These are phyloP conservation scores for Adansonia grandidieri DNA, from an alignment of 441 rosid genomes.

Conservation along the genomic window DNA sequence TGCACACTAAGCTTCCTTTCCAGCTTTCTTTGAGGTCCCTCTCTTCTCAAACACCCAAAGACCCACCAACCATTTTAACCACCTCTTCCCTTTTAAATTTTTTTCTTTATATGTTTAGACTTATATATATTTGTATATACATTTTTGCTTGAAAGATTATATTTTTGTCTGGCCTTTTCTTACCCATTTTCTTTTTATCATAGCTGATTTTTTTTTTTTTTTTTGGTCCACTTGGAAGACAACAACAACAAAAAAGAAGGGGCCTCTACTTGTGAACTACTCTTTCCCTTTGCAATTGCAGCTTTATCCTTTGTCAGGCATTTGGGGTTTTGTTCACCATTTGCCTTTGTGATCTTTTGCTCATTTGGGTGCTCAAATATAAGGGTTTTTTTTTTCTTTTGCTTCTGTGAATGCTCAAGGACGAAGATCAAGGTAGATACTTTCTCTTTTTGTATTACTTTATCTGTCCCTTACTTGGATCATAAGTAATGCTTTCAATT, in stretches of 20 bases:
- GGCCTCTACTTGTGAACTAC: slow-evolving; percentile 44
- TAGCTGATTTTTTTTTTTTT: slow-evolving; percentile 20
- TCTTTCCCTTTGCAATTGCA: slow-evolving; percentile 37
- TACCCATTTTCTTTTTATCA: slow-evolving; percentile 38
- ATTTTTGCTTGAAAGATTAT: slow-evolving; percentile 40
- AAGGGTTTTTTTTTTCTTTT: slow-evolving; percentile 33
- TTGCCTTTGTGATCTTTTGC: slow-evolving; percentile 46
- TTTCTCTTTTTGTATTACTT: slow-evolving; percentile 25
- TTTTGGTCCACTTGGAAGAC: slow-evolving; percentile 35
- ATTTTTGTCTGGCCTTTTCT: slow-evolving; percentile 46
- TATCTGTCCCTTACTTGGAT: slow-evolving; percentile 58
- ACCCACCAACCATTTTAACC: slow-evolving; percentile 69
- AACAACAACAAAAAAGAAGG: neutral
- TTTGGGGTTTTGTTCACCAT: slow-evolving; percentile 43
- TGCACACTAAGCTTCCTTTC: slow-evolving; percentile 83
- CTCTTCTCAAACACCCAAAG: slow-evolving; percentile 26
- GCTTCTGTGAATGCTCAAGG: slow-evolving; percentile 47
- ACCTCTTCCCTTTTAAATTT: slow-evolving; percentile 26
- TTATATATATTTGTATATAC: slow-evolving; percentile 22
- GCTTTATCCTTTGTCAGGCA: slow-evolving; percentile 26
- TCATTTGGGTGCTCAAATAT: slow-evolving; percentile 41
- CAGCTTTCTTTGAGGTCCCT: slow-evolving; percentile 41
- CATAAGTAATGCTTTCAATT: slow-evolving; percentile 59
- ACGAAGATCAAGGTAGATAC: slow-evolving; percentile 65
- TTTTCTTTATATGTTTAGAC: slow-evolving; percentile 19